Conservation (phyloP, 2,329 filamentous ascomycete genomes). For the Fusarium pininemorale region DNA sequence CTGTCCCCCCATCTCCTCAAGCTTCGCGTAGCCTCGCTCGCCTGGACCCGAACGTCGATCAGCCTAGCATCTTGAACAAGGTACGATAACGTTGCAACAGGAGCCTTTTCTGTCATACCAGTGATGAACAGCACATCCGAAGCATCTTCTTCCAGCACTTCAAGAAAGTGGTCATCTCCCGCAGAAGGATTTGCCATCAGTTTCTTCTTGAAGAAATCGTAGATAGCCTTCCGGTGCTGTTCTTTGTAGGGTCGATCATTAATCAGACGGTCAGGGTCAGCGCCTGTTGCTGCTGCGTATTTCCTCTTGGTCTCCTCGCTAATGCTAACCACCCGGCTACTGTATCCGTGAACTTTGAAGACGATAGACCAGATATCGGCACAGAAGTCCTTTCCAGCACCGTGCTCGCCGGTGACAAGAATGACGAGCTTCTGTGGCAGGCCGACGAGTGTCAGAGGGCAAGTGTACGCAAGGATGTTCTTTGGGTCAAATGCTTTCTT, state of each 20-base stretch:
- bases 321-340: conserved; percentile 45
- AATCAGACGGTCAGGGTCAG: conserved; percentile 59
- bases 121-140: conserved; percentile 68
- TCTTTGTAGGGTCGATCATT: conserved; percentile 69
- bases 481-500: conserved; percentile 60
- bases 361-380: conserved; percentile 60
- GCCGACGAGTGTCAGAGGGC: conserved; percentile 57
- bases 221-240: conserved; percentile 62
- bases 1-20: conserved; percentile 46
- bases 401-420: conserved; percentile 64
- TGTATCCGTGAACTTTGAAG: conserved; percentile 44
- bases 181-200: conserved; percentile 54
- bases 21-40: conserved; percentile 49
- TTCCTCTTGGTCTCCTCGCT: conserved; percentile 61
- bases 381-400: conserved; percentile 70
- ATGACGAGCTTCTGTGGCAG: conserved; percentile 59
- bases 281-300: conserved; percentile 61
- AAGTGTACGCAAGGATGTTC: conserved; percentile 64
- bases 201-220: conserved; percentile 60
- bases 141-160: conserved; percentile 54
- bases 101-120: conserved; percentile 69
- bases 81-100: conserved; percentile 62
- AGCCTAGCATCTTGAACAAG: conserved; percentile 62
- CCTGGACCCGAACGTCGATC: conserved; percentile 62
- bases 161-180: conserved; percentile 61